Evolutionary conservation across 139 green algal species (phyloP), one percentile per base, ranked within the genome.

Genomic region (Desmodesmus armatus): DNA sequence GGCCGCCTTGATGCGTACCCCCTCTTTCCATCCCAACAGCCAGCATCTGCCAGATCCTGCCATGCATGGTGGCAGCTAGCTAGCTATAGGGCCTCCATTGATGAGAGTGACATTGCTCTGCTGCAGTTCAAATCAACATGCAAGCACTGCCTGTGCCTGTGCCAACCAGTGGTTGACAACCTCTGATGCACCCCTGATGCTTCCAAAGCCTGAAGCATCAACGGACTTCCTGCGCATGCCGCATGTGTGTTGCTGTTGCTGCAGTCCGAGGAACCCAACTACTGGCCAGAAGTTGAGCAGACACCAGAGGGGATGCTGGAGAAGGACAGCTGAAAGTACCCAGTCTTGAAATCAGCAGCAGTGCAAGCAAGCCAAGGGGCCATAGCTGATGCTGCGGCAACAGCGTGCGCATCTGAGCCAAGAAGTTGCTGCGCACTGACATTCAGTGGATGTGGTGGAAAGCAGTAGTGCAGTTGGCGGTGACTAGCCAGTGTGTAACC

Each of bases 231-330:
- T n/a, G n/a, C n/a, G n/a, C n/a, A n/a, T n/a, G n/a, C n/a, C n/a
- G n/a, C n/a, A n/a, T 73, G 65, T 31, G 15, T 73, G 65, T 21
- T 73, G 39, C 39, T 77, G 39, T 39, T 39, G 39, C 40, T 78
- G 40, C 87, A 95, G 85, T 91, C 76, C 4, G 91, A 87, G 37
- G 3, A 70, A 6, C 94, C 94, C 3, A 88, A 93, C 53, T 97
- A 94, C 85, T 97, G 90, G 89, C 94, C 94, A 3, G 82, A 88
- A 25, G 94, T 97, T 21, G 51, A n/a, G 33, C 49, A 81, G 49
- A 95, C 90, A 3, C 37, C 85, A 5, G 85, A 96, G 31, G 94
- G 94, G 2, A 80, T 95, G 43, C 53, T 88, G 19, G 25, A 94
- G 19, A 84, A 90, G 65, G 69, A 78, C n/a, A n/a, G n/a, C n/a